Evolutionary conservation across 2,329 filamentous ascomycete species (phyloP).

Genomic region (Huntiella abstrusa): DNA sequence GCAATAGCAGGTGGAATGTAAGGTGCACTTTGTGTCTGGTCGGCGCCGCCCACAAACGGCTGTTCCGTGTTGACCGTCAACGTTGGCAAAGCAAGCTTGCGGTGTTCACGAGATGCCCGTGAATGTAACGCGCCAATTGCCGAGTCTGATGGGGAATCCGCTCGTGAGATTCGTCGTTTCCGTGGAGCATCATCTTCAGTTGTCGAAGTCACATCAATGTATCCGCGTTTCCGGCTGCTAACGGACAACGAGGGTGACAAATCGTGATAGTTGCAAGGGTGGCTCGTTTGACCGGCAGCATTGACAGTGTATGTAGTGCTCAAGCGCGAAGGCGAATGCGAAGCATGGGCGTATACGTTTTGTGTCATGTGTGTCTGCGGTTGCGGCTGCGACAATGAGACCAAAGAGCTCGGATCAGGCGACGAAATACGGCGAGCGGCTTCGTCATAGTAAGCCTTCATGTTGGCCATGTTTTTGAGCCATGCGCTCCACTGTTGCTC

Average conservation of each 20-base stretch:
- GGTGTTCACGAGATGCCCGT: not conserved
- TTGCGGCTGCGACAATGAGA: not conserved
- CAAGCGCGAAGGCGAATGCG: conserved; percentile 8
- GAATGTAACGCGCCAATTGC: not conserved
- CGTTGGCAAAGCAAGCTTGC: conserved; percentile 5
- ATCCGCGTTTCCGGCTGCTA: conserved; percentile 14
- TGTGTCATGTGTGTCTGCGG: not conserved
- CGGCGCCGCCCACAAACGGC: not conserved
- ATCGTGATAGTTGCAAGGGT: conserved; percentile 3
- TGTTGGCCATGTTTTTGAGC: conserved; percentile 66
- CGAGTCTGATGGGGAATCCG: not conserved
- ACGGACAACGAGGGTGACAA: conserved; percentile 6
- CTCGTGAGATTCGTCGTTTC: conserved; percentile 3
- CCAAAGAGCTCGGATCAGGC: conserved; percentile 3
- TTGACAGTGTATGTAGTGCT: conserved; percentile 5
- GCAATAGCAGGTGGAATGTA: not conserved
- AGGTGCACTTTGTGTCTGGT: not conserved
- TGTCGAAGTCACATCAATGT: conserved; percentile 1
- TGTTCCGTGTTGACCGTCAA: conserved; percentile 5
- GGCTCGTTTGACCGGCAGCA: not conserved
- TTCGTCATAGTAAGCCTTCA: conserved; percentile 59
- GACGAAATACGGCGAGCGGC: conserved; percentile 34
- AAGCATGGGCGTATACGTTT: conserved; percentile 1
- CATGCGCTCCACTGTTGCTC: conserved; percentile 73
- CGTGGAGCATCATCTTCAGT: conserved; percentile 8